Evolutionary conservation across 768 basidiomycete species (phyloP).

Genomic region (Tulasnella sp.): DNA sequence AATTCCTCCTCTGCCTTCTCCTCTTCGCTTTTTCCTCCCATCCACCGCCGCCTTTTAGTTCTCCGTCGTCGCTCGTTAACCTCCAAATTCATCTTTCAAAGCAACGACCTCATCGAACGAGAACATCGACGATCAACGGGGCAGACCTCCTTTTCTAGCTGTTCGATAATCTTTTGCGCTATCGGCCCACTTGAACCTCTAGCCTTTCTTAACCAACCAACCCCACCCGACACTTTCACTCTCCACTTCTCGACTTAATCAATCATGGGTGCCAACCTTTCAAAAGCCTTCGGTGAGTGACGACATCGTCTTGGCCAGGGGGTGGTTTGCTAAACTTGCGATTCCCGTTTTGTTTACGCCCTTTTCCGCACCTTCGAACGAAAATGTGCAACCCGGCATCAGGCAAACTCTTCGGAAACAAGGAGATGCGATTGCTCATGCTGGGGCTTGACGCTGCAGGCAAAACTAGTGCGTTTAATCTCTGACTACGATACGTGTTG

Average conservation of each 20-base stretch:
- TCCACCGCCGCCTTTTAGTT: slow-evolving; percentile 4
- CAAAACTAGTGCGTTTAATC: slow-evolving; percentile 41
- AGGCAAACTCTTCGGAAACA: slow-evolving; percentile 32
- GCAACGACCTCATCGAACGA: slow-evolving; percentile 8
- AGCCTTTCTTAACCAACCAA: not conserved
- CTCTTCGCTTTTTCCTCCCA: slow-evolving; percentile 1
- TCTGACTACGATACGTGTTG: not conserved
- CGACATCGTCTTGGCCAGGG: not conserved
- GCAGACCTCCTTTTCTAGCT: slow-evolving; percentile 9
- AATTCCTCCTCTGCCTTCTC: too few relatives aligned
- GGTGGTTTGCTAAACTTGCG: not conserved
- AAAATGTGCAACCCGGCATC: not conserved
- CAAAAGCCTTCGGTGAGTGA: slow-evolving; percentile 32
- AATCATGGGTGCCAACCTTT: slow-evolving; percentile 33
- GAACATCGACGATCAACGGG: not conserved
- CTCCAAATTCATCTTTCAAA: not conserved
- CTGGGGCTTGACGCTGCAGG: slow-evolving; percentile 45
- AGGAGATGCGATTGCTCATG: slow-evolving; percentile 34
- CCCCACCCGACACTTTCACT: not conserved
- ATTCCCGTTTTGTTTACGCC: not conserved
- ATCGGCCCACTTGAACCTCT: not conserved
- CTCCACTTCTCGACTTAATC: not conserved
- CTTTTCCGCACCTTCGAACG: not conserved
- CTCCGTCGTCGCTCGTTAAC: slow-evolving; percentile 16
- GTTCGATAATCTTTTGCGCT: not conserved